Evolutionary conservation across 192 early-diverging fungal genomes (phyloP).

Genomic region (Linnemannia schmuckeri): DNA sequence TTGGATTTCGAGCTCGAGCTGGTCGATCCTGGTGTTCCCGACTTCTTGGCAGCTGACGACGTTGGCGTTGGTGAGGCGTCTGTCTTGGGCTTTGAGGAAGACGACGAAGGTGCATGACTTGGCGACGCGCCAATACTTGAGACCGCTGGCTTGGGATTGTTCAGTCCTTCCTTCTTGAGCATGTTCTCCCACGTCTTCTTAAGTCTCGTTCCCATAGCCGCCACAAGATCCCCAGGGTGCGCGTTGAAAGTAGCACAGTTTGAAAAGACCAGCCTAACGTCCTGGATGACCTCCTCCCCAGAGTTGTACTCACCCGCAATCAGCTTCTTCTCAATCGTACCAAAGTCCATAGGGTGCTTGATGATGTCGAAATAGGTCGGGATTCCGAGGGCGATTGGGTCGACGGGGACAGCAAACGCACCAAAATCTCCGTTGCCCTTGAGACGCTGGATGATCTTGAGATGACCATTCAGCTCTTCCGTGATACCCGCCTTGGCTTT

Average conservation of each 20-base stretch:
- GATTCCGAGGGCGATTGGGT: constrained; percentile 74
- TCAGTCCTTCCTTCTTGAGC: constrained; percentile 51
- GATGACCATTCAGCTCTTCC: constrained; percentile 41
- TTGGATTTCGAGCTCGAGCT: constrained; percentile 29
- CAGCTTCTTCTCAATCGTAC: constrained; percentile 64
- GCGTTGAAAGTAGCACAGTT: constrained; percentile 84
- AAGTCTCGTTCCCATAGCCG: constrained; percentile 68
- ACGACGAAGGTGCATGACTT: neutral
- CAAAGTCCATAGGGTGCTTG: constrained; percentile 82
- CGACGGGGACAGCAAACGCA: constrained; percentile 72
- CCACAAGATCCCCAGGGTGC: constrained; percentile 64
- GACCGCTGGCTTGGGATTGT: constrained; percentile 12
- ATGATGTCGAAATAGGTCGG: constrained; percentile 80
- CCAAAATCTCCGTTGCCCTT: constrained; percentile 60
- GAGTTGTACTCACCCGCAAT: constrained; percentile 51
- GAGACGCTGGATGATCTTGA: constrained; percentile 44
- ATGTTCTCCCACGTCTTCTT: constrained; percentile 60
- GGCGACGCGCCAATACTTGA: neutral
- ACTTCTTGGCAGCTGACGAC: neutral
- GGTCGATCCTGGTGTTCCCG: neutral
- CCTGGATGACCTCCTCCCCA: constrained; percentile 57
- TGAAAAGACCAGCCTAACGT: constrained; percentile 73
- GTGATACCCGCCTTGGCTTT: constrained; percentile 12
- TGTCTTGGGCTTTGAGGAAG: constrained; percentile 15
- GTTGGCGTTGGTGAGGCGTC: constrained; percentile 5